Conservation (phyloP, 768 basidiomycete genomes). For the Pleurotus cornucopiae region DNA sequence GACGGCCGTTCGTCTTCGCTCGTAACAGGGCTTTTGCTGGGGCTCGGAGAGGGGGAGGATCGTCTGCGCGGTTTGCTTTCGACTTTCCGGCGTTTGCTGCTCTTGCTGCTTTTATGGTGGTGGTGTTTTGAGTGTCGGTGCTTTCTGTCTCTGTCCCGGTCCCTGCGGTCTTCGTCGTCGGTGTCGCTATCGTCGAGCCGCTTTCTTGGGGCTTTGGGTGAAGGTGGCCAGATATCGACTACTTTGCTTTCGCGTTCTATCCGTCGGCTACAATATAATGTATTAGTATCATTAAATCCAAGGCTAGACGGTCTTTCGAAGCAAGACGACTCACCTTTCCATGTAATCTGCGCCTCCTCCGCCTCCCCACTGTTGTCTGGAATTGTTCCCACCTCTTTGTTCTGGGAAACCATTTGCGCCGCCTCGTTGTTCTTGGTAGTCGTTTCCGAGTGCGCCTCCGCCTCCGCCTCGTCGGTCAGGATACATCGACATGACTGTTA, state of each 20-base stretch:
- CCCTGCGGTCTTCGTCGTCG: constrained; percentile 50
- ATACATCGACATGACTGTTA: neutral
- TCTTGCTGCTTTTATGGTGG: constrained; percentile 22
- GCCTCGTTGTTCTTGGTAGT: constrained; percentile 45
- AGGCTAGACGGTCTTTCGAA: too few species aligned
- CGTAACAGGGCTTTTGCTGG: constrained; percentile 19
- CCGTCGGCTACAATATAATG: constrained; percentile 52
- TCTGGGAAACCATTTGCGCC: constrained; percentile 24
- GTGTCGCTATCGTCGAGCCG: constrained; percentile 14
- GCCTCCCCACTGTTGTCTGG: constrained; percentile 21
- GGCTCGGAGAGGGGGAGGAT: constrained; percentile 19
- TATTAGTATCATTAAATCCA: neutral
- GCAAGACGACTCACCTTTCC: constrained; percentile 58
- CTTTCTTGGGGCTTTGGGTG: constrained; percentile 56
- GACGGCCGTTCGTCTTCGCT: constrained; percentile 54
- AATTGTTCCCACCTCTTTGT: constrained; percentile 15
- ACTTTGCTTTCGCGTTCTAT: constrained; percentile 55
- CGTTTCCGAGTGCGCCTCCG: constrained; percentile 40
- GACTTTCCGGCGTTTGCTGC: constrained; percentile 22
- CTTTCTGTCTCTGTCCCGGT: constrained; percentile 55
- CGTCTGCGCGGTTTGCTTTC: constrained; percentile 24
- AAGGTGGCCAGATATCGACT: constrained; percentile 76
- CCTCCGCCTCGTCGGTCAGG: constrained; percentile 28
- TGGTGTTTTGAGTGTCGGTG: constrained; percentile 27
- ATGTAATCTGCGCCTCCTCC: constrained; percentile 51